These are phyloP conservation scores for Kodamaea anthophila DNA, from an alignment of 1,139 yeast species.

Conservation along the genomic window DNA sequence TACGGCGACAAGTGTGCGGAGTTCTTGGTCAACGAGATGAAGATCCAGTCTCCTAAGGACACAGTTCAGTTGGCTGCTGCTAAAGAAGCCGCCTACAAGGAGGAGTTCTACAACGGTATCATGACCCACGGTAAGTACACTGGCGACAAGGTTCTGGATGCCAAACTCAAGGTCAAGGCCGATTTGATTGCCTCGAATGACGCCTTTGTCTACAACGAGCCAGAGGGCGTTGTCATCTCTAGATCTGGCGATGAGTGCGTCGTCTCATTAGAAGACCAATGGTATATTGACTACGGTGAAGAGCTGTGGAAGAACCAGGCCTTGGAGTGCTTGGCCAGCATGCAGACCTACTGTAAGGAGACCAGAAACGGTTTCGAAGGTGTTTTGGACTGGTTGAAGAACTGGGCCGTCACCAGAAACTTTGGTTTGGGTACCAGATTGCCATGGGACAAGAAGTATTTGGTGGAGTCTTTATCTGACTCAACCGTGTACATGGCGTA, in stretches of 20 bases:
- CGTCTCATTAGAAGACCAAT: conserved; percentile 96
- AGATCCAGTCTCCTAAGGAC: conserved; percentile 94
- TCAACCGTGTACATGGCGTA: conserved; percentile 95
- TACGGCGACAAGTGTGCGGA: conserved; percentile 92
- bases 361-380: conserved; percentile 91
- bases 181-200: conserved; percentile 72
- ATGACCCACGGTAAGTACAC: conserved; percentile 75
- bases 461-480: conserved; percentile 93
- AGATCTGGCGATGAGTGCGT: conserved; percentile 97
- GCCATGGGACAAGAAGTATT: conserved; percentile 95
- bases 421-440: conserved; percentile 93
- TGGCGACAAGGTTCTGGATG: conserved; percentile 87
- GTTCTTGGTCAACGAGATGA: conserved; percentile 73
- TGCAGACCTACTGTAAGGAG: conserved; percentile 81
- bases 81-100: conserved; percentile 92
- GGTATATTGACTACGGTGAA: conserved; percentile 98
- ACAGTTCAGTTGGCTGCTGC: conserved; percentile 81
- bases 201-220: conserved; percentile 91
- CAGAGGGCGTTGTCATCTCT: conserved; percentile 83
- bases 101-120: conserved; percentile 89
- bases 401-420: conserved; percentile 98
- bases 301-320: conserved; percentile 85
- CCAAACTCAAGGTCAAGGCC: conserved; percentile 80
- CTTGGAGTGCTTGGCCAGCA: conserved; percentile 64
- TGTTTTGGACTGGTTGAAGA: conserved; percentile 92